Base-by-base conservation (phyloP, 768 basidiomycete species). In the Tricholoma saponaceum region DNA sequence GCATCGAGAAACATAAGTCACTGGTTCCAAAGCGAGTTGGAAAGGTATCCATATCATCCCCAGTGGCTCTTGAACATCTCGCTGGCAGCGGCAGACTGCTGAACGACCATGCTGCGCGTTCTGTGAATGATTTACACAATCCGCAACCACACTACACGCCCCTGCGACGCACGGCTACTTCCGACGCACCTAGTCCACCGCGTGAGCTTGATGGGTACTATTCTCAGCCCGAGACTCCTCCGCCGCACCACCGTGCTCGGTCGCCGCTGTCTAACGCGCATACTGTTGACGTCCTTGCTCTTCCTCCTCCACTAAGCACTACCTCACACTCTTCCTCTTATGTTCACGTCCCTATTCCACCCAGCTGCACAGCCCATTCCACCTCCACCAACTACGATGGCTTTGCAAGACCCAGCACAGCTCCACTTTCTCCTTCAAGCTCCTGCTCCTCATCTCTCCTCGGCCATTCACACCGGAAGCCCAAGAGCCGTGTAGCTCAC, bases 31-130 rank as follows among this genome's bases (percentile, higher is more conserved):
- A 52, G 10, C 50, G 25, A 32, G 22, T 57, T 16, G 56, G 14
- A n/a, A 57, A 57, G 56, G 14, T 23, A 30, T 51, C 51, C n/a
- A 57, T 57, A 41, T 57, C 56, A 8, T 44, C 56, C 2, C 56
- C 56, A n/a, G 23, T 41, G 13, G 16, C 26, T 10, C 5, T 57
- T 44, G 35, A 57, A 33, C 56, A 57, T n/a, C n/a, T 52, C 3
- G 49, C 41, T 52, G 20, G 32, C 28, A 9, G 8, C n/a, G 47
- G 26, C 7, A 50, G 8, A 6, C 33, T 16, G 28, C 20, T 39
- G 49, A 51, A 52, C 41, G 22, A 51, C n/a, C 56, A 51, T 25
- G 33, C 51, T 32, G 37, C 56, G 14, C 49, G 51, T 18, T 57
- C 56, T 7, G 30, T 43, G 41, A 49, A 51, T 16, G 51, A 57